Evolutionary conservation across 2,329 filamentous ascomycete genomes (phyloP).

Genomic region (Sphaerulina vaccinii): DNA sequence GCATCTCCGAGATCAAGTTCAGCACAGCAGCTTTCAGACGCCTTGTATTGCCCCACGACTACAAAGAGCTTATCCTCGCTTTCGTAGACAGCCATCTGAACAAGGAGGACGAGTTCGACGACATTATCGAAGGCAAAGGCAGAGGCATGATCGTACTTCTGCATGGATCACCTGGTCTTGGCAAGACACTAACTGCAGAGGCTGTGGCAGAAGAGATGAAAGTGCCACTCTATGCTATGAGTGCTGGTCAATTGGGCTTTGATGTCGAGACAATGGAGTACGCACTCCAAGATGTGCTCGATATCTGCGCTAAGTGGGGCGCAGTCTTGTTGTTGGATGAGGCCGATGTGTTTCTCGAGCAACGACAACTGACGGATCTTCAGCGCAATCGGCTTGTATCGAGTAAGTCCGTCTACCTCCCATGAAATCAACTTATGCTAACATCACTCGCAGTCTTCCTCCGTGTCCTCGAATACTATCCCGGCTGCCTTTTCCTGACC

Average conservation of each 20-base stretch:
- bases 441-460: conserved; percentile 34
- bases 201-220: conserved; percentile 36
- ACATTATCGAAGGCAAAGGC: conserved; percentile 52
- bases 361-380: conserved; percentile 39
- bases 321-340: conserved; percentile 59
- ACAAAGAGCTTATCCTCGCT: conserved; percentile 20
- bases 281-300: conserved; percentile 33
- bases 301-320: conserved; percentile 53
- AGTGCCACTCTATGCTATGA: conserved; percentile 43
- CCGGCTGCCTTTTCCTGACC: conserved; percentile 36
- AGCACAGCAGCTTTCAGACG: conserved; percentile 47
- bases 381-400: conserved; percentile 41
- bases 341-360: conserved; percentile 60
- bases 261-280: conserved; percentile 19
- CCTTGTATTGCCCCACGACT: conserved; percentile 45
- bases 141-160: conserved; percentile 39
- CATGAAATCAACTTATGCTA: neutral
- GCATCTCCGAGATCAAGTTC: conserved; percentile 46
- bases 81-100: conserved; percentile 19
- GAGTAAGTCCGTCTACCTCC: conserved; percentile 19
- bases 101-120: conserved; percentile 44
- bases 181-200: conserved; percentile 36
- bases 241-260: conserved; percentile 23
- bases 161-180: conserved; percentile 38
- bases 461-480: conserved; percentile 40